Evolutionary conservation across 2,329 filamentous ascomycete species (phyloP).

Genomic region (Paecilomyces fulvus): DNA sequence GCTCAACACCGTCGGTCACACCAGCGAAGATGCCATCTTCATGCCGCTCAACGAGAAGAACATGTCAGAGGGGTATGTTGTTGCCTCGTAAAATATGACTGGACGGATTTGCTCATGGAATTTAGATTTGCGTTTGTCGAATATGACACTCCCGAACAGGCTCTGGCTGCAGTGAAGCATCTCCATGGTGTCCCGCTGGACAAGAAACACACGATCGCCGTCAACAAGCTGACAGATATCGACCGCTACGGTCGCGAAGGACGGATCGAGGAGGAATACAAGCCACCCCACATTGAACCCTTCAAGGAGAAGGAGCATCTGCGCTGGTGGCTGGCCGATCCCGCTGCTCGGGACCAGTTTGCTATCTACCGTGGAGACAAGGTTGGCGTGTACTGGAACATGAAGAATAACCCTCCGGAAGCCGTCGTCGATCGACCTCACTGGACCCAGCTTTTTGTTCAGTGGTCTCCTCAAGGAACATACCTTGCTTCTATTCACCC

Average conservation of each 20-base stretch:
- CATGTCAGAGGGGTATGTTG: conserved; percentile 70
- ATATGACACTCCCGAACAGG: conserved; percentile 84
- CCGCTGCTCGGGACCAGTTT: conserved; percentile 87
- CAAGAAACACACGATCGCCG: conserved; percentile 89
- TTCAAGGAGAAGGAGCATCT: conserved; percentile 92
- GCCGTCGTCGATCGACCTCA: conserved; percentile 82
- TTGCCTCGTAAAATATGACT: conserved; percentile 2
- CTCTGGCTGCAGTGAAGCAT: conserved; percentile 77
- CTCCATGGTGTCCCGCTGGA: conserved; percentile 83
- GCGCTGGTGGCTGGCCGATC: conserved; percentile 84
- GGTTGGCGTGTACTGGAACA: conserved; percentile 97
- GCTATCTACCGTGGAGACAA: conserved; percentile 87
- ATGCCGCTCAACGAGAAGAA: conserved; percentile 90
- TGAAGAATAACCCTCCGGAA: conserved; percentile 85
- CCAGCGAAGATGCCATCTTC: conserved; percentile 76
- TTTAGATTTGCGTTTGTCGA: conserved; percentile 91
- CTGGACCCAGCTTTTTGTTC: conserved; percentile 97
- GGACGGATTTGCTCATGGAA: conserved; percentile 10
- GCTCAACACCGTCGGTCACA: conserved; percentile 75
- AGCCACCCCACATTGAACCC: conserved; percentile 67
- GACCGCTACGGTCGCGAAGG: conserved; percentile 94
- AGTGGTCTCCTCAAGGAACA: conserved; percentile 94
- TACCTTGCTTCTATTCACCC: conserved; percentile 91
- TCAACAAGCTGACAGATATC: conserved; percentile 98
- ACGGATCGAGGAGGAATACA: conserved; percentile 84